Evolutionary conservation across 75 land plant species (phyloP), one percentile per base, ranked within the genome.

Genomic region (Cryptomeria japonica): DNA sequence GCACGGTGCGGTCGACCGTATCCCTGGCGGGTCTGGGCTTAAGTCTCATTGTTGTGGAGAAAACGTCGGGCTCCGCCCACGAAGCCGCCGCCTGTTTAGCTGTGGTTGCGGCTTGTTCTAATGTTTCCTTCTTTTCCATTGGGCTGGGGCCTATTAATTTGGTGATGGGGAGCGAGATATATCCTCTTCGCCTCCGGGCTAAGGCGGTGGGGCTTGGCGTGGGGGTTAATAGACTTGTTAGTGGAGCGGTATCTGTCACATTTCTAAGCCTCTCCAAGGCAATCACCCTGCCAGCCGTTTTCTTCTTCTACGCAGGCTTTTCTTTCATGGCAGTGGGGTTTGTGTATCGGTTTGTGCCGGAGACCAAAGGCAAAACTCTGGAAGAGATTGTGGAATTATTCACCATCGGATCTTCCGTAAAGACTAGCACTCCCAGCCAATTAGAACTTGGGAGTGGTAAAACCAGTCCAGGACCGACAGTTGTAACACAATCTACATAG

Each of bases 281-380:
- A 44, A 44, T 44, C 25, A 92, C 95, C 16, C 92, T 92, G 37
- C 95, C 96, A 25, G 99, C 97, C 49, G 90, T 92, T 16, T 97
- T 97, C 90, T 96, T 92, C 87, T 83, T 97, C n/a, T 97, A 89
- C 84, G 89, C 92, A 5, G 88, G 90, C 2, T 85, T 96, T 1
- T 95, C 93, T 3, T 44, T 32, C 28, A 85, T 91, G 44, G 92
- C 91, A 44, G 91, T 92, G 88, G 22, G 91, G 39, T 97, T 97
- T 80, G 91, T 95, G 42, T 95, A 88, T 88, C 76, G 87, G 19
- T 85, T 93, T 77, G 49, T 93, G 34, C 99, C 99, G 42, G 99
- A 97, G 91, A 97, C 99, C 58, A 92, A 90, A 34, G 99, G 99
- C 28, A 90, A 89, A 82, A 92, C 94, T 3, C 89, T 97, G 92